Conservation (phyloP, 495 filamentous ascomycete species). For the Endocarpon pusillum region DNA sequence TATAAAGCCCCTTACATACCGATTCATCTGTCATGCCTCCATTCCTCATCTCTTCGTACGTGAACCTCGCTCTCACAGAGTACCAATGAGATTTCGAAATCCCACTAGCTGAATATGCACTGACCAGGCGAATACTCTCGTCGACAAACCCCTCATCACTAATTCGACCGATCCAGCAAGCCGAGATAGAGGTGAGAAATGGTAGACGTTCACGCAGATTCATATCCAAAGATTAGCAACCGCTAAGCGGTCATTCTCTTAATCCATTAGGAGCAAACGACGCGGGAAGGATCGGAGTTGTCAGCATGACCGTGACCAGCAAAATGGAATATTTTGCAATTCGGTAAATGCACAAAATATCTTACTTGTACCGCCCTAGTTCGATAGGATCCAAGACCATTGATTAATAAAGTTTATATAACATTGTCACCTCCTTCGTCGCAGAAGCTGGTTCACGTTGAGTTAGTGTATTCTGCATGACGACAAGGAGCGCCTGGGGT, state of each 20-base stretch:
- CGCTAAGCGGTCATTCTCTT: conserved; percentile 10
- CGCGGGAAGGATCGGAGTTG: conserved; percentile 11
- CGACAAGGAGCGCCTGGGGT: too few relatives aligned
- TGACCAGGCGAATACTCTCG: conserved; percentile 20
- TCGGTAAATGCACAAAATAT: too few relatives aligned
- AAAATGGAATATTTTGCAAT: too few relatives aligned
- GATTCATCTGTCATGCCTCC: conserved; percentile 13
- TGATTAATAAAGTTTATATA: too few relatives aligned
- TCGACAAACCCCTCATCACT: conserved; percentile 9
- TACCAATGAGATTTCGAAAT: conserved; percentile 18
- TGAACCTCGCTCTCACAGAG: conserved; percentile 14
- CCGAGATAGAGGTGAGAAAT: conserved; percentile 14
- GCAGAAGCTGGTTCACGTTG: too few relatives aligned
- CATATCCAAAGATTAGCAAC: conserved; percentile 10
- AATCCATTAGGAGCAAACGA: conserved; percentile 12
- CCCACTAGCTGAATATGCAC: conserved; percentile 19
- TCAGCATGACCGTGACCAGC: conserved; percentile 9
- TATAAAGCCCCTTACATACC: conserved; percentile 13
- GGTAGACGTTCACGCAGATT: conserved; percentile 10
- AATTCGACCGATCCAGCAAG: conserved; percentile 13
- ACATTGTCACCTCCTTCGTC: too few relatives aligned
- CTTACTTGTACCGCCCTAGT: too few relatives aligned
- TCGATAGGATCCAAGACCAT: too few relatives aligned
- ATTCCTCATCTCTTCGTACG: conserved; percentile 13
- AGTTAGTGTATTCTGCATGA: too few relatives aligned